Evolutionary conservation across 2,329 filamentous ascomycete species (phyloP).

Genomic region (Eutypella sp.): DNA sequence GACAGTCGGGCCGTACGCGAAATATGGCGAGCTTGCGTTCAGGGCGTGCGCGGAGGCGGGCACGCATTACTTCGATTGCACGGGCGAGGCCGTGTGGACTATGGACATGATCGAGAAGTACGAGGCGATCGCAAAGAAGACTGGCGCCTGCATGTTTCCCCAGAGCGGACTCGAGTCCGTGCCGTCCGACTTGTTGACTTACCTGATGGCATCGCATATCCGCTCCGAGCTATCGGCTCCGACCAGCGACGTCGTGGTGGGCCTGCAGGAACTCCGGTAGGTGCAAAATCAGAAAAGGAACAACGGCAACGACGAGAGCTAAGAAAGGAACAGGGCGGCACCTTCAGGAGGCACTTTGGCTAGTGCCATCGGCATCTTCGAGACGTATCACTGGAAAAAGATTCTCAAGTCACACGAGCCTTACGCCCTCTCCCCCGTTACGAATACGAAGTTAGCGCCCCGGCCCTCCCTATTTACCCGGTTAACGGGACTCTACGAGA

Average conservation of each 20-base stretch:
- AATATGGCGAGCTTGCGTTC: conserved; percentile 54
- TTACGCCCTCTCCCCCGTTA: conserved; percentile 54
- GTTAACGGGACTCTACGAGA: conserved; percentile 43
- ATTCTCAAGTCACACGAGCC: conserved; percentile 42
- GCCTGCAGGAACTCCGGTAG: conserved; percentile 38
- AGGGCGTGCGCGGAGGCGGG: conserved; percentile 57
- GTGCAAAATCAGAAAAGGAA: conserved; percentile 5
- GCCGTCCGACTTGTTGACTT: conserved; percentile 55
- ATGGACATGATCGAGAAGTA: conserved; percentile 57
- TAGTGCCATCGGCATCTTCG: conserved; percentile 58
- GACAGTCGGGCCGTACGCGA: conserved; percentile 54
- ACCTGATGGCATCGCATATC: conserved; percentile 45
- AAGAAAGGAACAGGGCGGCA: conserved; percentile 28
- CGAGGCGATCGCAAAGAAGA: conserved; percentile 44
- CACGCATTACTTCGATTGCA: conserved; percentile 61
- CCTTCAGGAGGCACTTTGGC: conserved; percentile 65
- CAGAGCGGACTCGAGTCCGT: conserved; percentile 60
- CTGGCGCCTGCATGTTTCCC: conserved; percentile 55
- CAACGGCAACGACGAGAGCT: background rate
- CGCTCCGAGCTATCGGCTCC: conserved; percentile 44
- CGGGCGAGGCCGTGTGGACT: conserved; percentile 56
- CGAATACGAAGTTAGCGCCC: conserved; percentile 32
- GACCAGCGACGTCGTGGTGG: conserved; percentile 50
- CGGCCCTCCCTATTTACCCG: conserved; percentile 35
- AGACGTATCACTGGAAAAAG: conserved; percentile 45